Base-by-base conservation (phyloP, 805 yeast genomes). In the Candida parachauliodes region DNA sequence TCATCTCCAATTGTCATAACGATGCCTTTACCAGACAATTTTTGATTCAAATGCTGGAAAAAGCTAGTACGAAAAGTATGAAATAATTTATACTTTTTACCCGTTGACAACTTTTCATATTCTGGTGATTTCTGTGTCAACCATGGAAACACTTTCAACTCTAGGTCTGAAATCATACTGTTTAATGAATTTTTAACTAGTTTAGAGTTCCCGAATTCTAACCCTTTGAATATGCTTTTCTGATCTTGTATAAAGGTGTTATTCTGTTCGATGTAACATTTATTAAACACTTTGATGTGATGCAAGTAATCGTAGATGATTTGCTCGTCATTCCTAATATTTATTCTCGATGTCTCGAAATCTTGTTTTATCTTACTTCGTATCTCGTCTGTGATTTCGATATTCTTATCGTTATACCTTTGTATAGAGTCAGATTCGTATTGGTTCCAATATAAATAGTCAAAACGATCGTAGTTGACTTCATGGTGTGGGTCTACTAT, bases 21-120 rank as follows among this genome's bases (percentile, higher is more conserved):
- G 28, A 64, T 51, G 6, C 70, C 70, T 32, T 40, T 51, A 0
- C 67, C 68, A 20, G 51, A 47, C 20, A 60, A 37, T n/a, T 41
- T 43, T 1, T 29, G 4, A 29, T 39, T 42, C 35, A 43, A 51
- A 5, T 14, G 20, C 9, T 26, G 18, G 11, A 43, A 41, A 17
- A 39, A 37, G 8, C 36, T 34, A 11, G 31, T 22, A 4, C 34
- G 8, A 16, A 28, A 28, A 8, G 33, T 22, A 10, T 16, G 16
- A 16, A 40, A 40, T 21, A 27, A 14, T 5, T 17, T 33, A 18
- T 30, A 21, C 19, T 32, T 35, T 21, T 21, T 18, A 2, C 27
- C 14, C 6, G 44, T 33, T 11, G 19, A 16, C 14, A 34, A 20
- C 14, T 14, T 25, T 33, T 43, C 37, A 32, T 38, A 45, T 4